A percentile compares a stretch with the other conserved stretches of the same genome.
Evolutionary conservation across 495 filamentous ascomycete genomes (phyloP).

Genomic region (Neurospora sp.): DNA sequence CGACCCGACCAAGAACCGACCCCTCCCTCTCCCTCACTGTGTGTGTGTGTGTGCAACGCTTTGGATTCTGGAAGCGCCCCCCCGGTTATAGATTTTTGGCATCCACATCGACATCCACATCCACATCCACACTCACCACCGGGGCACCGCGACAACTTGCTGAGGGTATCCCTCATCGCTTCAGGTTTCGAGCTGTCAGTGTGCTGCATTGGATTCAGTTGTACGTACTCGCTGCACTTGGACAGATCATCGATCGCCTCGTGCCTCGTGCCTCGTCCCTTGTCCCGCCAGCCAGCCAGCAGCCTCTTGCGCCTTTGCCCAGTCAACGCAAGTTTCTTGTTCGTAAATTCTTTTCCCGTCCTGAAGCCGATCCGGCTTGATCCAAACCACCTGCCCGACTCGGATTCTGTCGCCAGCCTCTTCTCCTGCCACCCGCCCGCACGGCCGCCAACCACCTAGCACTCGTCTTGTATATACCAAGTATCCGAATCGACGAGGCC

Average conservation of each 20-base stretch:
- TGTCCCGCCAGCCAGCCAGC: neutral
- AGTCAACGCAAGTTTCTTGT: neutral
- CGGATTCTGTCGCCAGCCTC: neutral
- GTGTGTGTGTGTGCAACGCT: neutral
- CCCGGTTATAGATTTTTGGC: slow-evolving; percentile 3
- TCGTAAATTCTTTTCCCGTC: neutral
- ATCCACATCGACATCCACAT: slow-evolving; percentile 4
- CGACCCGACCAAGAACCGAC: neutral
- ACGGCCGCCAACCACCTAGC: neutral
- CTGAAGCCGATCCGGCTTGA: neutral
- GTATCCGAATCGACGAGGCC: neutral
- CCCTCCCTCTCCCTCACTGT: neutral
- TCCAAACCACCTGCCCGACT: neutral
- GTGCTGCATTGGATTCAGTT: neutral
- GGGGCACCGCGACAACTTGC: neutral
- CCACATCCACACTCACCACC: neutral
- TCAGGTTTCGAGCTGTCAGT: neutral
- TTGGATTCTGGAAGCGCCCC: neutral
- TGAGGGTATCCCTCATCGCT: slow-evolving; percentile 12
- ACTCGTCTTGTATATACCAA: neutral
- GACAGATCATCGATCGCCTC: neutral
- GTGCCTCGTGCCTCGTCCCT: neutral
- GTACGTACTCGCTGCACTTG: neutral
- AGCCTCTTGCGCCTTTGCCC: neutral
- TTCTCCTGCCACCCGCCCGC: neutral